These are phyloP conservation scores for Penicillium ochrochloron DNA, from an alignment of 495 filamentous ascomycete species.

Conservation along the genomic window DNA sequence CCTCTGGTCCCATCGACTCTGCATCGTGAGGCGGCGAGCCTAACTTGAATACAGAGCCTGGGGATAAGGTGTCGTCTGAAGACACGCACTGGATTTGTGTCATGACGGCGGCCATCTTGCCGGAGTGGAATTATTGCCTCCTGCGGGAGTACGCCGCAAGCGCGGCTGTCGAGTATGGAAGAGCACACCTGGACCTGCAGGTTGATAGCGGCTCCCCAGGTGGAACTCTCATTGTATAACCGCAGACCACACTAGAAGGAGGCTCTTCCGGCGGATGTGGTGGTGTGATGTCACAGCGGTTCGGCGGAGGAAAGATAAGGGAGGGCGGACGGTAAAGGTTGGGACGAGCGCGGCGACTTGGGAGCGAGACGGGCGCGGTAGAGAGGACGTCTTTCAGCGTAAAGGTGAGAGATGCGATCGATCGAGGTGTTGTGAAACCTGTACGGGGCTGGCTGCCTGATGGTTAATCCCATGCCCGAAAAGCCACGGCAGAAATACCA, in stretches of 20 bases:
- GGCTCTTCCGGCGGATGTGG: constrained; percentile 12
- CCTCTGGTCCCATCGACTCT: constrained; percentile 25
- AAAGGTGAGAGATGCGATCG: constrained; percentile 11
- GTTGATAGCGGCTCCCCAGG: constrained; percentile 31
- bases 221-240: constrained; percentile 47
- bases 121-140: constrained; percentile 31
- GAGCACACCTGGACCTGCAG: constrained; percentile 38
- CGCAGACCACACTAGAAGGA: constrained; percentile 9
- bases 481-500: constrained; percentile 15
- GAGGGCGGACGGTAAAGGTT: not conserved
- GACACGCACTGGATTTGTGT: constrained; percentile 25
- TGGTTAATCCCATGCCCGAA: constrained; percentile 25
- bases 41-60: constrained; percentile 24
- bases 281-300: constrained; percentile 7
- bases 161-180: constrained; percentile 16
- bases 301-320: constrained; percentile 7
- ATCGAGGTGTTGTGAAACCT: constrained; percentile 19
- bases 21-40: constrained; percentile 22
- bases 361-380: not conserved
- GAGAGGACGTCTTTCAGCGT: constrained; percentile 1
- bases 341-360: not conserved
- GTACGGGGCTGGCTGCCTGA: constrained; percentile 19
- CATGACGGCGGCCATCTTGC: constrained; percentile 31
- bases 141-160: constrained; percentile 14
- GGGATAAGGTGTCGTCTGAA: constrained; percentile 11